These are phyloP conservation scores for Malassezia pachydermatis DNA, from an alignment of 1,284 basidiomycete genomes.

Conservation along the genomic window DNA sequence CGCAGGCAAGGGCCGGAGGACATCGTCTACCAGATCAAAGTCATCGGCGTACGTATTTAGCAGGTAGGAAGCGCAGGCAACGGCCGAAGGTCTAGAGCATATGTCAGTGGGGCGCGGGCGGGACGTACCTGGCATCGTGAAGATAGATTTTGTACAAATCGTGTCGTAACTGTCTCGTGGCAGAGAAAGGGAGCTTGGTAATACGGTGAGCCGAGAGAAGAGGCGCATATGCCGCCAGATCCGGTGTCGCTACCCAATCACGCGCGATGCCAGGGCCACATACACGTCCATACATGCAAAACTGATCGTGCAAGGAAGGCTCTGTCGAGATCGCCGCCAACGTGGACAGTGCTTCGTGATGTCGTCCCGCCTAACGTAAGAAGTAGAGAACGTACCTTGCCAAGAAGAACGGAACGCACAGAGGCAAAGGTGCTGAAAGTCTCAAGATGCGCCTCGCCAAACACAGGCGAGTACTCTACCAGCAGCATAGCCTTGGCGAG, in stretches of 20 bases:
- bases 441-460: conserved; percentile 21
- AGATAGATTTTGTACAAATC: too few species aligned
- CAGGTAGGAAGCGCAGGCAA: conserved; percentile 31
- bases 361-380: conserved; percentile 8
- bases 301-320: too few species aligned
- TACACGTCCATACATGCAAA: too few species aligned
- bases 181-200: too few species aligned
- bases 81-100: conserved; percentile 24
- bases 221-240: too few species aligned
- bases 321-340: too few species aligned
- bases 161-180: too few species aligned
- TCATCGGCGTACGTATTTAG: conserved; percentile 32
- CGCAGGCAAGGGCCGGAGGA: conserved; percentile 29
- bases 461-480: conserved; percentile 27
- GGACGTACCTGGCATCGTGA: not conserved
- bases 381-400: conserved; percentile 19
- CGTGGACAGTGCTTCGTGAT: conserved; percentile 32
- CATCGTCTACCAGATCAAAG: conserved; percentile 25
- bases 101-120: too few species aligned
- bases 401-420: conserved; percentile 30
- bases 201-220: too few species aligned
- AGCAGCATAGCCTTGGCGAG: conserved; percentile 33
- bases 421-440: conserved; percentile 16
- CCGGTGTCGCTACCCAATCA: too few species aligned
- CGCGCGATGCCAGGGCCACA: too few species aligned